Evolutionary conservation across 306 rosid genomes (phyloP), one percentile per base, ranked within the genome.

Genomic region (Vigna radiata): DNA sequence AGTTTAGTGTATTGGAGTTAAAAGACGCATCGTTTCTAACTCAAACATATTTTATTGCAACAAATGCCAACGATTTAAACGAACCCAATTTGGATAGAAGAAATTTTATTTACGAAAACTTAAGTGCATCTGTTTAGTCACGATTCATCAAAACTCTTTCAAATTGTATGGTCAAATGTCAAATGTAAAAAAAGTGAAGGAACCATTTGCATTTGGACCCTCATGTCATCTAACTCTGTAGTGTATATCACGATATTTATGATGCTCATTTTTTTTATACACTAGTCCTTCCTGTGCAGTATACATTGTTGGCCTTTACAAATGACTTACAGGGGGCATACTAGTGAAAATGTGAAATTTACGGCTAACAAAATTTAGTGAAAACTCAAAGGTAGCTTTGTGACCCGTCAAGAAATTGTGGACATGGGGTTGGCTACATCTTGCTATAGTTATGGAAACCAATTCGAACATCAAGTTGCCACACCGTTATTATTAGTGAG

Each of bases 211-310:
- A 17, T 74, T 65, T 47, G 58, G 50, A 60, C 81, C 33, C 43
- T 66, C 7, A 52, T 69, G 48, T 17, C 11, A 43, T 52, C 60
- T 10, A 23, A 49, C 21, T 50, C 50, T 1, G 50, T 21, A 33
- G 31, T 1, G 41, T n/a, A 33, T 19, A 37, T 69, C 72, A 59
- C 41, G 19, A 31, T 73, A 44, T 36, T 68, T 25, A 6, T 58
- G 73, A 54, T 76, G 13, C 21, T 62, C 11, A n/a, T 54, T 16
- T 70, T 21, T 55, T 44, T 53, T 31, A 39, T 15, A 27, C 49
- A 14, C 12, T 27, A 81, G 68, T 69, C 60, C 61, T 69, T 66
- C 46, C 55, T 60, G 77, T 52, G 69, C 53, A 69, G 74, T 76
- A 70, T 18, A 19, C 2, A 29, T 29, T 4, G 33, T 29, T 29